These are phyloP conservation scores for Bacterosira constricta DNA, from an alignment of 108 stramenopile species.

Conservation along the genomic window DNA sequence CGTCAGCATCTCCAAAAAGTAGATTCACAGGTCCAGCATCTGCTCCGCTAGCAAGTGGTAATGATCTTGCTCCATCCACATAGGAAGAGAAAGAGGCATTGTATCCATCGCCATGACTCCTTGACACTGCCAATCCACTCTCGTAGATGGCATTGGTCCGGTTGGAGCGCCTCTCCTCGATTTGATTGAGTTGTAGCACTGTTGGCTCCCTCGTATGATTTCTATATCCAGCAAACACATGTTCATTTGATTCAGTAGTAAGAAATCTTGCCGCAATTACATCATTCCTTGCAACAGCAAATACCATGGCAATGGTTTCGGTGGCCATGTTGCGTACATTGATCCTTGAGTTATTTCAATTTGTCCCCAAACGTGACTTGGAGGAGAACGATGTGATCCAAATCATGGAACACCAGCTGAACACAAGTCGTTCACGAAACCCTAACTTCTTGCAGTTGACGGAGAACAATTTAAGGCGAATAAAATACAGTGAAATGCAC, in stretches of 20 bases:
- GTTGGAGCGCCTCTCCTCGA: not conserved
- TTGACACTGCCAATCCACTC: not conserved
- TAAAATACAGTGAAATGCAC: not conserved
- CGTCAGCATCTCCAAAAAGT: no score
- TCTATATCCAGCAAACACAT: not conserved
- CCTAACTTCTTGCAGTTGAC: conserved; percentile 6
- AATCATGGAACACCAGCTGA: not conserved
- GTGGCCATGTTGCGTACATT: not conserved
- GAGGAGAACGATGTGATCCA: conserved; percentile 9
- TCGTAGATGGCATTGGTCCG: not conserved
- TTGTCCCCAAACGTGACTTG: not conserved
- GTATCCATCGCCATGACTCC: not conserved
- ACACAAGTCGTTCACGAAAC: conserved; percentile 3
- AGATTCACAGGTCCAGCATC: not conserved
- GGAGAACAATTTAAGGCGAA: not conserved
- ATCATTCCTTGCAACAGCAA: conserved; percentile 1
- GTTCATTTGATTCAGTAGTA: conserved; percentile 6
- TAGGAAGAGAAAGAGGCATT: not conserved
- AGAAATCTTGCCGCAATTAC: not conserved
- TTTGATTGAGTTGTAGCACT: not conserved
- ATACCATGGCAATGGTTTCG: conserved; percentile 9
- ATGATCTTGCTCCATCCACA: not conserved
- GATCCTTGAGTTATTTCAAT: not conserved
- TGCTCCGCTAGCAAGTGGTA: not conserved
- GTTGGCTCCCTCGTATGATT: conserved; percentile 10